Evolutionary conservation across 106 monocot genomes (phyloP).

Genomic region (Dendrobium catenatum): DNA sequence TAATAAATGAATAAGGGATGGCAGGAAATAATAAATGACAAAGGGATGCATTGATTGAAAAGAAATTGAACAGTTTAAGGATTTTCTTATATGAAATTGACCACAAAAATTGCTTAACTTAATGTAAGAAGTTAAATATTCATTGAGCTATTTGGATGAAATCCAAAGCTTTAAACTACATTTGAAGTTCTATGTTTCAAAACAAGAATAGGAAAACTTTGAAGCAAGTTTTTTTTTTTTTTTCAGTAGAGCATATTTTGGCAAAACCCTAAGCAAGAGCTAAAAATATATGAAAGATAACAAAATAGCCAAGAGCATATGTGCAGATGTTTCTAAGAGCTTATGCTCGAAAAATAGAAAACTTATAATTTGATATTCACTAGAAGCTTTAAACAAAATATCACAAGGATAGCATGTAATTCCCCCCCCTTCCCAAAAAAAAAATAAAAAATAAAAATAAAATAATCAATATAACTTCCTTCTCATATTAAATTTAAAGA

Average conservation of each 20-base stretch:
- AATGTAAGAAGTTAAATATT: neutral
- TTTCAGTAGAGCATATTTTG: neutral
- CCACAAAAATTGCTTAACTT: neutral
- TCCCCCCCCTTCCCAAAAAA: neutral
- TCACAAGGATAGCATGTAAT: neutral
- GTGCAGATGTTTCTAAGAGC: neutral
- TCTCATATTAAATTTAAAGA: neutral
- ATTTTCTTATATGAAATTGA: neutral
- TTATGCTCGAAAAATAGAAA: neutral
- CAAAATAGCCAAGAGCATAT: neutral
- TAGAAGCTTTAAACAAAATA: neutral
- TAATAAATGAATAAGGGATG: too few species aligned
- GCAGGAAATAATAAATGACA: too few species aligned
- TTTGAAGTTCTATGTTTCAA: neutral
- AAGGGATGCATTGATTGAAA: neutral
- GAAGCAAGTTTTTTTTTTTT: neutral
- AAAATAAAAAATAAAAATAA: neutral
- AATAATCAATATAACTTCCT: neutral
- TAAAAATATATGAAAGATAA: neutral
- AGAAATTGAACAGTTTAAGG: neutral
- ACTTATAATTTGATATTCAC: neutral
- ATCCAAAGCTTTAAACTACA: neutral
- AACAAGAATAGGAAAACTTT: neutral
- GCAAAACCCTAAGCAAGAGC: neutral
- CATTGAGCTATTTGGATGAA: neutral